phyloP scores from a whole-genome alignment of 2,329 filamentous ascomycete genomes.

The Laburnicola sp. region DNA sequence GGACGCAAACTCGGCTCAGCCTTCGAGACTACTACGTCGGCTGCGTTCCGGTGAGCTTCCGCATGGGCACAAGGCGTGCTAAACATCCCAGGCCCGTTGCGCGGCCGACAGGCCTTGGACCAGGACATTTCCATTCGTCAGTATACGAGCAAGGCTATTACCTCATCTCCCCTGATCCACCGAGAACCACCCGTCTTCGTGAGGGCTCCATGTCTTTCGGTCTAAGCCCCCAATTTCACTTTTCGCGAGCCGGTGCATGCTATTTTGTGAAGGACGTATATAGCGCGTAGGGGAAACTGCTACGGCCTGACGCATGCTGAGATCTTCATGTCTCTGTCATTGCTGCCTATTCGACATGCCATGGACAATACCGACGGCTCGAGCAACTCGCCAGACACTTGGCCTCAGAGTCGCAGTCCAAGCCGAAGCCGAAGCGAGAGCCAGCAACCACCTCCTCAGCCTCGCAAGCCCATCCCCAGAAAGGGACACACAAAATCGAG shows the following conservation, averaged over 20 bases:
- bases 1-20: too few species aligned
- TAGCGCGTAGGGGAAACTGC: conserved; percentile 30
- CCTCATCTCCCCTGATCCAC: conserved; percentile 31
- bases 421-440: conserved; percentile 11
- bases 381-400: conserved; percentile 35
- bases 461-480: conserved; percentile 47
- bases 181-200: conserved; percentile 22
- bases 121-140: too few species aligned
- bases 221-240: conserved; percentile 38
- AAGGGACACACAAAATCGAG: conserved; percentile 69
- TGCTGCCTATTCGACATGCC: conserved; percentile 27
- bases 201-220: conserved; percentile 28
- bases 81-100: too few species aligned
- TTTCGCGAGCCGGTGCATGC: conserved; percentile 18
- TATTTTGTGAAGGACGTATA: conserved; percentile 24
- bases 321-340: conserved; percentile 18
- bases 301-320: conserved; percentile 15
- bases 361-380: conserved; percentile 32
- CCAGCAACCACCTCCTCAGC: conserved; percentile 22
- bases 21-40: too few species aligned
- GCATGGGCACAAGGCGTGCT: too few species aligned
- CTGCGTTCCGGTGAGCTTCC: too few species aligned
- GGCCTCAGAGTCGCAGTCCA: conserved; percentile 21
- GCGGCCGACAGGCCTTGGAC: too few species aligned
- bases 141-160: too few species aligned